Percentiles rank a stretch among this genome's conserved stretches.
Evolutionary conservation across 2,329 filamentous ascomycete species (phyloP).

Genomic region (Phoma herbarum): DNA sequence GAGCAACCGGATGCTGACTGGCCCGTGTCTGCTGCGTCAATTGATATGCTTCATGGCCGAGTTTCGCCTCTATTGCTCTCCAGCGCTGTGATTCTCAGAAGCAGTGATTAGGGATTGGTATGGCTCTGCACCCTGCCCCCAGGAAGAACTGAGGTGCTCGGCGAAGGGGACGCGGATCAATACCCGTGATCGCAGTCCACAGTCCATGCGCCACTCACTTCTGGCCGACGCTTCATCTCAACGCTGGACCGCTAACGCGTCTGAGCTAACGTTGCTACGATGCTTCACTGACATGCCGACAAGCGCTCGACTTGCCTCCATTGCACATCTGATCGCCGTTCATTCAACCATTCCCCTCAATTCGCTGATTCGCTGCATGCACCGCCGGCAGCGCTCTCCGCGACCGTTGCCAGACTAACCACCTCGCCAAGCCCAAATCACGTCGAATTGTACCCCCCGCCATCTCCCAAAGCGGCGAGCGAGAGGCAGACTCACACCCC

Average conservation of each 20-base stretch:
- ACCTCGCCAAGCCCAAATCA: constrained; percentile 7
- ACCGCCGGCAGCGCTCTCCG: constrained; percentile 7
- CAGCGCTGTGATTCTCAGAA: background rate
- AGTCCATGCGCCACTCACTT: constrained; percentile 19
- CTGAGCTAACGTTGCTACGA: background rate
- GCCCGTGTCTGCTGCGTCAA: constrained; percentile 17
- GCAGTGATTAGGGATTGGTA: background rate
- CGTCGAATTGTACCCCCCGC: constrained; percentile 21
- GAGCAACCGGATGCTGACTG: constrained; percentile 25
- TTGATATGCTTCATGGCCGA: constrained; percentile 1
- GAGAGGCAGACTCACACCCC: constrained; percentile 9
- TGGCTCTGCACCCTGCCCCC: background rate
- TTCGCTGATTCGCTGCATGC: constrained; percentile 8
- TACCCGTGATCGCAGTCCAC: constrained; percentile 15
- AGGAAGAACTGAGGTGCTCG: constrained; percentile 8
- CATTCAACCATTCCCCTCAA: background rate
- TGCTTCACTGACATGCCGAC: background rate
- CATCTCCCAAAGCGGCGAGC: constrained; percentile 27
- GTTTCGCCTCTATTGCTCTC: background rate
- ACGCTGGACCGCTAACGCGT: constrained; percentile 4
- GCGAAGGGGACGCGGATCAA: constrained; percentile 19
- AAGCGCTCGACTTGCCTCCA: background rate
- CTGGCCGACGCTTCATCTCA: constrained; percentile 12
- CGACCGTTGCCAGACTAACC: background rate
- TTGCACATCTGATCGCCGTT: background rate